Evolutionary conservation across 345 rosid species (phyloP), one percentile per base, ranked within the genome.

Genomic region (Clausena lansium): DNA sequence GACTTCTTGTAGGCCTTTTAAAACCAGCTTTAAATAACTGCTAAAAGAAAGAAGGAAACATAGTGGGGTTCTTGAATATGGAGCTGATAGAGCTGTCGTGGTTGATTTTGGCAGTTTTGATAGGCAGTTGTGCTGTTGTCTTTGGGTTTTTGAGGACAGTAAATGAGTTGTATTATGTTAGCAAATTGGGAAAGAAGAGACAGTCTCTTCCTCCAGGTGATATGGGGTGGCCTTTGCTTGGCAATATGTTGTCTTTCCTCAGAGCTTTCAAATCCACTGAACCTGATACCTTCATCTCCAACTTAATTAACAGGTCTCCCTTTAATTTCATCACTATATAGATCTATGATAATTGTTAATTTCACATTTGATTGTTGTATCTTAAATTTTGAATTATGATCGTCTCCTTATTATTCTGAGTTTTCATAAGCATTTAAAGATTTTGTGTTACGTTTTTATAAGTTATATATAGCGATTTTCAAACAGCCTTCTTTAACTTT

Each of bases 201-300:
- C 71, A 47, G 7, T 81, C 75, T 67, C 84, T 89, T 7, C 88
- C 91, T 65, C 90, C 88, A 7, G 87, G 90, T 9, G 84, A 84
- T 59, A 59, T 85, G 79, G 88, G 87, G 17, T 84, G 82, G 89
- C 89, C 87, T 78, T 58, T 87, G 33, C 45, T 86, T 14, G 88
- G 91, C 22, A 87, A 81, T 36, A 85, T 85, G 91, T 54, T 50
- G 72, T 78, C 88, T 47, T 88, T 90, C 71, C 81, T 84, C 72
- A 78, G 47, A 61, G 83, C 90, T 81, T 87, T 85, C 86, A 85
- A 77, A 63, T 82, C 89, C 52, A 58, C 75, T 63, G 72, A 84
- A 22, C 91, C 88, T 39, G 89, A 86, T 54, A 76, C 86, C 63
- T 87, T 87, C 74, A 22, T 79, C 65, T 32, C 54, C 64, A 25